A percentile compares a stretch with the other conserved stretches of the same genome.
These are phyloP conservation scores for Penicillium daleae DNA, from an alignment of 495 filamentous ascomycete genomes.

Conservation along the genomic window DNA sequence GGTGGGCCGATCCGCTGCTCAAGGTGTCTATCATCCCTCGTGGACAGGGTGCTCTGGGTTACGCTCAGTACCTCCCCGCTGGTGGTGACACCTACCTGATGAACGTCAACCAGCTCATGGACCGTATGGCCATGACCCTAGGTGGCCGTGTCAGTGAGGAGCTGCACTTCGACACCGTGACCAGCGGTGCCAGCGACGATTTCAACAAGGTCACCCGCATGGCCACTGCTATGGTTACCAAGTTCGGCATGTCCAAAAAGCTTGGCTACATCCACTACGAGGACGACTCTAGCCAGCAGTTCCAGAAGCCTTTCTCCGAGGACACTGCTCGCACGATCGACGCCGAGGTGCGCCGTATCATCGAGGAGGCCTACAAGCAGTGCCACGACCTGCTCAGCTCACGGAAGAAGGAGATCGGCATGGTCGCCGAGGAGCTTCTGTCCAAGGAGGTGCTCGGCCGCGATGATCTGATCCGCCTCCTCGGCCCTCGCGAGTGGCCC, in stretches of 20 bases:
- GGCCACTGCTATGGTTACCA: conserved; percentile 96
- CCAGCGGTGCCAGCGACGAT: conserved; percentile 90
- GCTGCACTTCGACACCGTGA: conserved; percentile 93
- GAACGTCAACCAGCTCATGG: conserved; percentile 95
- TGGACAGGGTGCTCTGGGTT: conserved; percentile 89
- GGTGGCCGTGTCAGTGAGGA: conserved; percentile 94
- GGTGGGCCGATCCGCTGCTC: conserved; percentile 92
- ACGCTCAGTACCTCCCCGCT: conserved; percentile 93
- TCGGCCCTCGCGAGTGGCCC: conserved; percentile 80
- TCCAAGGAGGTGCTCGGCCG: conserved; percentile 86
- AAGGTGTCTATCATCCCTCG: conserved; percentile 99
- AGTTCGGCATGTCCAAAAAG: conserved; percentile 96
- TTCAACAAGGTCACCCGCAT: conserved; percentile 98
- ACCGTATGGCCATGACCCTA: conserved; percentile 99
- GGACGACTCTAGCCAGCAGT: conserved; percentile 72
- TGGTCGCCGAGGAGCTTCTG: conserved; percentile 92
- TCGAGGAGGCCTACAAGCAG: conserved; percentile 88
- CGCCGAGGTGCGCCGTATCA: conserved; percentile 82
- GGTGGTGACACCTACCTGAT: conserved; percentile 86
- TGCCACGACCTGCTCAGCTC: conserved; percentile 80
- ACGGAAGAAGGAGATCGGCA: conserved; percentile 84
- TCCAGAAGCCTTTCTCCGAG: conserved; percentile 96
- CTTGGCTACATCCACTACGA: conserved; percentile 91
- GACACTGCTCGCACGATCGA: conserved; percentile 91
- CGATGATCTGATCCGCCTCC: conserved; percentile 86